phyloP scores from a whole-genome alignment of 2,329 filamentous ascomycete genomes.

The Nothophoma quercina region DNA sequence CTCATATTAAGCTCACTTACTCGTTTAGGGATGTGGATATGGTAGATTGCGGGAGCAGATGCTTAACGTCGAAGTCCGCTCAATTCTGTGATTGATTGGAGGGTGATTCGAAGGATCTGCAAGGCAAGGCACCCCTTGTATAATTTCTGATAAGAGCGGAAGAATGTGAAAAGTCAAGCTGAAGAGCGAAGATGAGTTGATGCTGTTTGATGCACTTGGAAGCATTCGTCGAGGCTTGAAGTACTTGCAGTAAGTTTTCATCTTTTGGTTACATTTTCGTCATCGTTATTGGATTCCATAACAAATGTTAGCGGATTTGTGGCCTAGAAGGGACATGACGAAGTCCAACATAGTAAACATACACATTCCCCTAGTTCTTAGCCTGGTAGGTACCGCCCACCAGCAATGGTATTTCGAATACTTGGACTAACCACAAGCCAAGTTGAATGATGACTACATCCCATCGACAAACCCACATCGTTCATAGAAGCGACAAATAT shows the following conservation, averaged over 20 bases:
- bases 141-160: conserved; percentile 27
- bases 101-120: conserved; percentile 27
- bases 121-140: conserved; percentile 22
- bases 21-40: conserved; percentile 42
- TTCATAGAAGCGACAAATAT: not conserved
- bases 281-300: not conserved
- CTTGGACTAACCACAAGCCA: not conserved
- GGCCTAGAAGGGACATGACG: not conserved
- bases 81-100: conserved; percentile 28
- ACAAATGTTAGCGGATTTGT: not conserved
- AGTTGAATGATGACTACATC: not conserved
- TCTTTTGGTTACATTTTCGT: not conserved
- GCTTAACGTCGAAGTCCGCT: conserved; percentile 24
- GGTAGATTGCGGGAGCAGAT: conserved; percentile 11
- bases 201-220: conserved; percentile 16
- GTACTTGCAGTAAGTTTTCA: not conserved
- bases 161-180: conserved; percentile 23
- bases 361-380: not conserved
- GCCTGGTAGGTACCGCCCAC: not conserved
- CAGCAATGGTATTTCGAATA: not conserved
- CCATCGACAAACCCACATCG: not conserved
- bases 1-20: conserved; percentile 42
- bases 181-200: conserved; percentile 22
- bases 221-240: not conserved
- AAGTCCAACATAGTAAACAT: not conserved